Base-by-base conservation (phyloP, 345 rosid species). In the Iberis pinnata region DNA sequence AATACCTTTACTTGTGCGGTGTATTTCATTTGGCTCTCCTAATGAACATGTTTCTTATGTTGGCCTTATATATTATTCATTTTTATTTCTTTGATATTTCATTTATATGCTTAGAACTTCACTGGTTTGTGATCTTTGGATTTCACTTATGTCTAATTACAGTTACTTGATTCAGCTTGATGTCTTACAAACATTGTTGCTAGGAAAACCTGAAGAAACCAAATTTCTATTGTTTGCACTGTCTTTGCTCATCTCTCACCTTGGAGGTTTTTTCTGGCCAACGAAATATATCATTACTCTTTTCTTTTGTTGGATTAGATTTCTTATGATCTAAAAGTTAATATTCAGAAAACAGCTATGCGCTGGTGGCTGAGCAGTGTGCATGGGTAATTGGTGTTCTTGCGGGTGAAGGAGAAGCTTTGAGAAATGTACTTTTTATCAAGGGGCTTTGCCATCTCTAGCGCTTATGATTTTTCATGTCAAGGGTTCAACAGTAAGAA, bases 151-250 rank as follows among this genome's bases (percentile, higher is more conserved):
- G 11, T 19, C 31, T 48, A 26, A 48, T 63, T 69, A 65, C 90
- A 92, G 97, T 82, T 92, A 70, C 88, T 92, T 56, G 97, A 88
- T 81, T 81, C 95, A 51, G 95, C 97, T 41, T 88, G 95, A 95
- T 85, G 98, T 69, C 95, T n/a, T 92, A 92, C 97, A 54, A 92
- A 92, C 56, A 92, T 92, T 8, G 98, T 97, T 17, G 94, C 97
- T 20, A n/a, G 98, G 98, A 69, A 76, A 79, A 71, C 84, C 85
- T 17, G 98, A 88, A 59, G 97, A 92, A 77, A 88, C 97, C 44
- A 88, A 80, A 63, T 81, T 95, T 53, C 63, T 92, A 40, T 56
- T 85, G 68, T 88, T 94, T 67, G 87, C 90, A 7, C 62, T 92
- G 61, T 95, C 97, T 0, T 69, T 92, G 81, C 94, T 92, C 40